Conservation (phyloP, 208 protist species). For the Trypanosoma lewisi region DNA sequence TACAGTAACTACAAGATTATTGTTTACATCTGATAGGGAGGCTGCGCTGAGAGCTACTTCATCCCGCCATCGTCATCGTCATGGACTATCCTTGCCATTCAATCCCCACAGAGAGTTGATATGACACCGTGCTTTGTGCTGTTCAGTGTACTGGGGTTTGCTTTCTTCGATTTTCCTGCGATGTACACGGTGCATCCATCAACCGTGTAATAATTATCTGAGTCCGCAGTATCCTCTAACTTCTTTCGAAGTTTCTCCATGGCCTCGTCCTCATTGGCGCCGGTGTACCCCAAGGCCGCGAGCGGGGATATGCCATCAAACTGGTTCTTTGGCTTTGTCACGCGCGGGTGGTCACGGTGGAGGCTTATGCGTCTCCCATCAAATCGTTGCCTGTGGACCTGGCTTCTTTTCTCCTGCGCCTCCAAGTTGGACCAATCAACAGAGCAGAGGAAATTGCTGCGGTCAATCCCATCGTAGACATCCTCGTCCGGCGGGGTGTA, state of each 20-base stretch:
- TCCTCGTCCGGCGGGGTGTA: slow-evolving; percentile 54
- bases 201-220: slow-evolving; percentile 64
- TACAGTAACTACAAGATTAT: too few relatives aligned
- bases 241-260: slow-evolving; percentile 53
- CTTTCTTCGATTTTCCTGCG: slow-evolving; percentile 34
- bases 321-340: slow-evolving; percentile 83
- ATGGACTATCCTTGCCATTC: slow-evolving; percentile 1
- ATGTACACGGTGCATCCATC: slow-evolving; percentile 81
- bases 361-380: slow-evolving; percentile 13
- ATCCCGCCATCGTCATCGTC: too few relatives aligned
- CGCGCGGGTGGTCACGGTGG: slow-evolving; percentile 11
- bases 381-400: slow-evolving; percentile 27
- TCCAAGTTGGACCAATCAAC: slow-evolving; percentile 72
- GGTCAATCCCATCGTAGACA: slow-evolving; percentile 45
- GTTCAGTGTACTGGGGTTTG: slow-evolving; percentile 4
- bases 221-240: slow-evolving; percentile 36
- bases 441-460: slow-evolving; percentile 58
- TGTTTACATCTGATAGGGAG: too few relatives aligned
- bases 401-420: slow-evolving; percentile 33
- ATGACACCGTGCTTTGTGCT: slow-evolving; percentile 25
- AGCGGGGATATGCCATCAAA: slow-evolving; percentile 80
- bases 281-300: slow-evolving; percentile 46
- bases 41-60: too few relatives aligned
- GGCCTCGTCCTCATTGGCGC: slow-evolving; percentile 46
- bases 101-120: slow-evolving; percentile 20